Evolutionary conservation across 2,329 filamentous ascomycete genomes (phyloP).

Genomic region (Sporothrix luriei): DNA sequence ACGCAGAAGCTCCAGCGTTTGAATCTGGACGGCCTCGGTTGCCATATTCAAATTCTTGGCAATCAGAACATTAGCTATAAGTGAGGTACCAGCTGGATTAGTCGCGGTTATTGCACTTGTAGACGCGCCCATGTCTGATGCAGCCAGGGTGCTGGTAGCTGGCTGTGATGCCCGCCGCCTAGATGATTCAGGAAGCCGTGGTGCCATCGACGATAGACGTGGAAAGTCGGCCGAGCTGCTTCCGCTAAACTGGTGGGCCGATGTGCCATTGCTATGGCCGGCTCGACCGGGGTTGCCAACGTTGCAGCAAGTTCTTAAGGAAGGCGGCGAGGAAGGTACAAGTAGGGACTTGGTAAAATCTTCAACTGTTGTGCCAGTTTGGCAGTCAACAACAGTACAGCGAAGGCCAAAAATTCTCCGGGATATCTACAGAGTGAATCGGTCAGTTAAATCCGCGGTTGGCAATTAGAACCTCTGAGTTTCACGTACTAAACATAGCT

Average conservation of each 20-base stretch:
- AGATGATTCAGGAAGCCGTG: constrained; percentile 13
- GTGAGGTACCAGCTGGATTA: constrained; percentile 31
- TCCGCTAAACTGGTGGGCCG: background rate
- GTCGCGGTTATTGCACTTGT: constrained; percentile 35
- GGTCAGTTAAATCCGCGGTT: background rate
- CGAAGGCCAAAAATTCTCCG: constrained; percentile 71
- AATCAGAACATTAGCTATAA: constrained; percentile 80
- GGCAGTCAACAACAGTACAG: constrained; percentile 72
- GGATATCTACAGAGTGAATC: constrained; percentile 56
- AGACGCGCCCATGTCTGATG: background rate
- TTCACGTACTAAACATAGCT: constrained; percentile 66
- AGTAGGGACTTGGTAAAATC: constrained; percentile 76
- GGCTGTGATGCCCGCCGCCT: constrained; percentile 16
- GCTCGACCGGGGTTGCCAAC: constrained; percentile 31
- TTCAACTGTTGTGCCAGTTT: constrained; percentile 72
- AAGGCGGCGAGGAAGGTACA: constrained; percentile 40
- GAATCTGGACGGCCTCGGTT: constrained; percentile 76
- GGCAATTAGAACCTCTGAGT: too few relatives aligned
- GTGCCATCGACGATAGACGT: constrained; percentile 22
- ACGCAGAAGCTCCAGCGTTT: constrained; percentile 75
- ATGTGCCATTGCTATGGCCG: constrained; percentile 24
- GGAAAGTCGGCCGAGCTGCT: constrained; percentile 37
- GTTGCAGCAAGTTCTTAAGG: constrained; percentile 41
- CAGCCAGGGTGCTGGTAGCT: background rate
- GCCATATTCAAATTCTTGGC: constrained; percentile 77